Conservation (phyloP, 768 basidiomycete species). For the Tricholoma matsutake region DNA sequence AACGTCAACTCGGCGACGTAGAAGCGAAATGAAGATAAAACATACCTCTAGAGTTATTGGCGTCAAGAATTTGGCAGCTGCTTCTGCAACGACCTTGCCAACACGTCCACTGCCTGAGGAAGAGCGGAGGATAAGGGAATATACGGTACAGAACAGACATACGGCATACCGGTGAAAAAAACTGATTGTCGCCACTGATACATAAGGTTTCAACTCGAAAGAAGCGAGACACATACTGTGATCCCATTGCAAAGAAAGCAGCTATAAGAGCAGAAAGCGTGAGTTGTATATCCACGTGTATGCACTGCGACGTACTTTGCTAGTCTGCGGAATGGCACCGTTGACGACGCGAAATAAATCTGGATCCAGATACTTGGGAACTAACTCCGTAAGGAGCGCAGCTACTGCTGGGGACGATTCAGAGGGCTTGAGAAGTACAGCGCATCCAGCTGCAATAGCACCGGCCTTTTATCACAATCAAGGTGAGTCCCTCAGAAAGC, state of each 20-base stretch:
- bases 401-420: conserved; percentile 59
- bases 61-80: conserved; percentile 75
- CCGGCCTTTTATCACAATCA: conserved; percentile 38
- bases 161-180: conserved; percentile 56
- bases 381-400: conserved; percentile 58
- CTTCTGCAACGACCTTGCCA: conserved; percentile 62
- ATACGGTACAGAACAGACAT: background rate
- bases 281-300: background rate
- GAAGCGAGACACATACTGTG: conserved; percentile 34
- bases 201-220: background rate
- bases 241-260: conserved; percentile 71
- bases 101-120: conserved; percentile 55
- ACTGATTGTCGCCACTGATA: conserved; percentile 32
- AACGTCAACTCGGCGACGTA: background rate
- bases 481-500: background rate
- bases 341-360: conserved; percentile 65
- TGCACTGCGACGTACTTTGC: conserved; percentile 35
- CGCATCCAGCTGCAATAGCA: conserved; percentile 78
- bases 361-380: conserved; percentile 74
- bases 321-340: conserved; percentile 63
- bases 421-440: conserved; percentile 72
- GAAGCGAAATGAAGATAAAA: background rate
- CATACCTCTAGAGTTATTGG: conserved; percentile 51
- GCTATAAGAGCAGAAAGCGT: conserved; percentile 28
- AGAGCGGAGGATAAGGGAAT: conserved; percentile 18